phyloP scores from a whole-genome alignment of 2,329 filamentous ascomycete genomes.

The Claviceps arundinis region DNA sequence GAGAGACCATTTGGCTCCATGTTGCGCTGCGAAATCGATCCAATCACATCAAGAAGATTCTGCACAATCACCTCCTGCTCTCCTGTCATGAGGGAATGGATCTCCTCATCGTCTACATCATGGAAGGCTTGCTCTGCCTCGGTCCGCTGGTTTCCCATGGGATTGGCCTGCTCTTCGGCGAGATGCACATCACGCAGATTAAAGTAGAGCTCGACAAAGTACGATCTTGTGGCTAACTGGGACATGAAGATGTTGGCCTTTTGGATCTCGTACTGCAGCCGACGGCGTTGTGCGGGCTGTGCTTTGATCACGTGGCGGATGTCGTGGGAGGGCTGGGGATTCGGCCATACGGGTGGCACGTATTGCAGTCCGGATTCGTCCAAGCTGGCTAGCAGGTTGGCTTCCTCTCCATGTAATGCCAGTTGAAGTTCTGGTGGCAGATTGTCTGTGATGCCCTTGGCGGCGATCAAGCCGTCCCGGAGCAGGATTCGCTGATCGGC shows the following conservation, averaged over 20 bases:
- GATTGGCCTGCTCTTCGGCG: slow-evolving; percentile 27
- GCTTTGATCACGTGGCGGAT: slow-evolving; percentile 35
- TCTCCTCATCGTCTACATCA: slow-evolving; percentile 30
- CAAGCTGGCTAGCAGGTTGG: slow-evolving; percentile 24
- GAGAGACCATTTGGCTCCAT: slow-evolving; percentile 60
- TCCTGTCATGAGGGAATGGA: slow-evolving; percentile 52
- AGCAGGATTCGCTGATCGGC: slow-evolving; percentile 63
- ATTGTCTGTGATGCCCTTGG: slow-evolving; percentile 53
- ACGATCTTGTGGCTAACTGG: slow-evolving; percentile 67
- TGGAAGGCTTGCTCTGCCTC: slow-evolving; percentile 25
- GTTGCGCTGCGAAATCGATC: slow-evolving; percentile 69
- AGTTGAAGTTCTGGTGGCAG: slow-evolving; percentile 58
- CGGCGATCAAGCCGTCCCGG: slow-evolving; percentile 54
- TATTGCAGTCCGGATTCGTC: slow-evolving; percentile 37
- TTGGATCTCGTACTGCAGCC: slow-evolving; percentile 74
- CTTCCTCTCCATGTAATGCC: slow-evolving; percentile 23
- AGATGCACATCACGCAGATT: slow-evolving; percentile 56
- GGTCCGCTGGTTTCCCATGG: slow-evolving; percentile 19
- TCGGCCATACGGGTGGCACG: slow-evolving; percentile 36
- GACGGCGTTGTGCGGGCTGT: slow-evolving; percentile 36
- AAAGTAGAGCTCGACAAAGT: slow-evolving; percentile 78
- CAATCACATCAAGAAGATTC: slow-evolving; percentile 61
- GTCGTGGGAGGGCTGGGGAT: slow-evolving; percentile 33
- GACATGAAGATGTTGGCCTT: slow-evolving; percentile 83
- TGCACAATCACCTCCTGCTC: slow-evolving; percentile 75